Evolutionary conservation across 108 stramenopile species (phyloP).

Genomic region (Cyclotella choctawhatcheeana): DNA sequence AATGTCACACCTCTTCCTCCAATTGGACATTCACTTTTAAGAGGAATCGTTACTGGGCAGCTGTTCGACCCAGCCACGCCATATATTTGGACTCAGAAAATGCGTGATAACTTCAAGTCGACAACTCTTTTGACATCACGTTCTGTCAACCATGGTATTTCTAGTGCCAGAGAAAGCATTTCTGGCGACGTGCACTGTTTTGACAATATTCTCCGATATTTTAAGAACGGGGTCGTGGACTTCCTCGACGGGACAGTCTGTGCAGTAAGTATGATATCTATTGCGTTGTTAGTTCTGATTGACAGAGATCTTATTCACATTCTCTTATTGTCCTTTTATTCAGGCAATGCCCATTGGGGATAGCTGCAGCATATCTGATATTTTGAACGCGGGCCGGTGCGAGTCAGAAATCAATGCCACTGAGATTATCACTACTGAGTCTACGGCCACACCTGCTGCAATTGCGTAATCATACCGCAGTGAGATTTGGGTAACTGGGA

Average conservation of each 20-base stretch:
- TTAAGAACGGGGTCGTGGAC: slow-evolving; percentile 10
- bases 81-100: slow-evolving; percentile 31
- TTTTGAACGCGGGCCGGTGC: background rate
- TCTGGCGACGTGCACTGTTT: background rate
- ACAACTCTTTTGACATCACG: slow-evolving; percentile 24
- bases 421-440: background rate
- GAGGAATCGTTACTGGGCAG: slow-evolving; percentile 24
- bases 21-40: slow-evolving; percentile 11
- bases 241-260: slow-evolving; percentile 16
- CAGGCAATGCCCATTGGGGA: slow-evolving; percentile 7
- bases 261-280: slow-evolving; percentile 9
- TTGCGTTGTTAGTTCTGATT: background rate
- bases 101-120: slow-evolving; percentile 14
- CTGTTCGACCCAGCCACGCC: slow-evolving; percentile 17
- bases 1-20: slow-evolving; percentile 21
- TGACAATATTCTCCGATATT: slow-evolving; percentile 9
- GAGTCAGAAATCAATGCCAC: background rate
- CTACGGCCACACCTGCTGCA: too few species aligned
- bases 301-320: background rate
- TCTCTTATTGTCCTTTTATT: background rate
- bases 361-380: background rate
- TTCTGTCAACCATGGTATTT: slow-evolving; percentile 18
- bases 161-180: background rate
- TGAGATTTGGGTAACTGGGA: too few species aligned
- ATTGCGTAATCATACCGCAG: too few species aligned